Conservation (phyloP, 495 filamentous ascomycete genomes). For the Penicillium manginii region DNA sequence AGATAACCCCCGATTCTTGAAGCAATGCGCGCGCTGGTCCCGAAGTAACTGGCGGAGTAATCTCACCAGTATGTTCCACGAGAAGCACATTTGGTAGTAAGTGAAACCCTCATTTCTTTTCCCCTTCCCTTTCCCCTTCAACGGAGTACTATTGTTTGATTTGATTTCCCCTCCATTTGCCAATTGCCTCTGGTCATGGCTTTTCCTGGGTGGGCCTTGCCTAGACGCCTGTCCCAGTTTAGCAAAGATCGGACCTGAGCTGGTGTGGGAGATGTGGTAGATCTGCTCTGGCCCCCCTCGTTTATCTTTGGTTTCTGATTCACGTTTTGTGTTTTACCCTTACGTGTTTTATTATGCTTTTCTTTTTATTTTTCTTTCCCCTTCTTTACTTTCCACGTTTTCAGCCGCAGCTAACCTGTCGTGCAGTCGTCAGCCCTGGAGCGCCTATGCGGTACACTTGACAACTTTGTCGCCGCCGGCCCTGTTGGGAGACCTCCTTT, state of each 20-base stretch:
- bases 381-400: too few relatives aligned
- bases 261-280: not conserved
- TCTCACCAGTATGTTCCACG: constrained; percentile 72
- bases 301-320: not conserved
- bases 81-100: constrained; percentile 71
- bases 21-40: constrained; percentile 81
- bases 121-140: constrained; percentile 12
- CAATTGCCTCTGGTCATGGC: constrained; percentile 6
- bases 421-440: constrained; percentile 71
- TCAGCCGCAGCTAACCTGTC: constrained; percentile 35
- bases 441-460: constrained; percentile 74
- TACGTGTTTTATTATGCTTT: not conserved
- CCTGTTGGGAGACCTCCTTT: constrained; percentile 63
- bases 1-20: constrained; percentile 71
- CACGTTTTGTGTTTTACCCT: not conserved
- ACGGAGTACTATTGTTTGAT: constrained; percentile 10
- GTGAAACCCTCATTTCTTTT: constrained; percentile 35
- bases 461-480: constrained; percentile 75
- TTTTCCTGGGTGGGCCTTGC: not conserved
- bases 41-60: constrained; percentile 84
- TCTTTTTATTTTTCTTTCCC: constrained; percentile 1
- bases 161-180: constrained; percentile 12
- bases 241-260: not conserved
- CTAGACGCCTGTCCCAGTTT: not conserved
- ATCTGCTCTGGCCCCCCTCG: not conserved